Evolutionary conservation across 108 stramenopile species (phyloP), one percentile per base, ranked within the genome.

Genomic region (Pseudonitzschia multistriata): DNA sequence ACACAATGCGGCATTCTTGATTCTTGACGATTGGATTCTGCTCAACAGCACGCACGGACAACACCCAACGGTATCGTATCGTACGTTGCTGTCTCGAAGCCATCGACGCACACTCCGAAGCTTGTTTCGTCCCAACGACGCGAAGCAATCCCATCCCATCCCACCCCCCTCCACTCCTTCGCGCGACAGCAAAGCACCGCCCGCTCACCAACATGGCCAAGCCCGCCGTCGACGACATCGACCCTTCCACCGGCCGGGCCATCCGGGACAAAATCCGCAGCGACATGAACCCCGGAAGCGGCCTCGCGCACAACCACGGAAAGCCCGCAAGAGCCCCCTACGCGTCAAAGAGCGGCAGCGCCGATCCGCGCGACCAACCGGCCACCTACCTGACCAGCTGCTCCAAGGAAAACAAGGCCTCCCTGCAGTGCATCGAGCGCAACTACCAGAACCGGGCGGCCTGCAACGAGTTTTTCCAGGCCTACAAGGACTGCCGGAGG

Each of bases 351-450:
- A 30, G 34, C n/a, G n/a, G n/a, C n/a, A 31, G 22, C 27, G 64
- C 17, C 17, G 49, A 42, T 28, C 52, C 67, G 7, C 57, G 17
- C 31, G 48, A 62, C n/a, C 49, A 45, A 17, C 55, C 47, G 14
- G 64, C 64, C 27, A 88, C 85, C 66, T 80, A 85, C 30, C 24
- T 77, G 24, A 93, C 92, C 5, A 88, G 87, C 65, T 93, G 92
- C 68, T 62, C 73, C 63, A 77, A 67, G 22, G 82, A 93, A 73
- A 88, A 88, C 47, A 49, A 60, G 22, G 84, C 76, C 11, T 87
- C 86, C 3, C 61, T 93, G 55, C 34, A 85, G 42, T 93, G 92
- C 42, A 88, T 90, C 57, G 83, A 87, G 70, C 87, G 84, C 39
- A 88, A 93, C 73, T 89, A 88, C 53, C 74, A 80, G 30, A 85